Evolutionary conservation across 352 stramenopile species (phyloP).

Genomic region (Phytophthora pinifolia): DNA sequence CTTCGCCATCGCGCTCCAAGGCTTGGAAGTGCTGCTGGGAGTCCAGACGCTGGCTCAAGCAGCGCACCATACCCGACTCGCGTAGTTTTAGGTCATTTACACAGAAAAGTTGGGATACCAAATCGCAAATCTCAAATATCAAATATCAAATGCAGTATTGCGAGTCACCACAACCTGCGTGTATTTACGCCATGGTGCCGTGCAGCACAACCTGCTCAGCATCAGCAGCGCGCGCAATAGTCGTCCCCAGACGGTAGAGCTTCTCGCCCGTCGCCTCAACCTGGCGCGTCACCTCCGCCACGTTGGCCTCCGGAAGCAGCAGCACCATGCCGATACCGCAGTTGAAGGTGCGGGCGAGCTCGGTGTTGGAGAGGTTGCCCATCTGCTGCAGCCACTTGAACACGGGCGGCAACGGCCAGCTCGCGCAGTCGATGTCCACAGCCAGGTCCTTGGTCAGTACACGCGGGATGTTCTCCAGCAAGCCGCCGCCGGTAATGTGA

Average conservation of each 20-base stretch:
- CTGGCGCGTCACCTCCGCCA: constrained; percentile 83
- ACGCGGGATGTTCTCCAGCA: constrained; percentile 98
- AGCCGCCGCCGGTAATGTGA: constrained; percentile 98
- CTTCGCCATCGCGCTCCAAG: constrained; percentile 59
- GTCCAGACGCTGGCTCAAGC: constrained; percentile 54
- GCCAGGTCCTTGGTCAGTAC: constrained; percentile 92
- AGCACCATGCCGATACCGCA: constrained; percentile 99
- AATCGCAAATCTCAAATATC: too few relatives aligned
- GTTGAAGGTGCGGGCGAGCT: constrained; percentile 99
- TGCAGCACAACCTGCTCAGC: constrained; percentile 88
- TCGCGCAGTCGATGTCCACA: constrained; percentile 92
- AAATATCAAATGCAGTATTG: constrained; percentile 32
- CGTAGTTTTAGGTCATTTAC: too few relatives aligned
- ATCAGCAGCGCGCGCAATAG: constrained; percentile 54
- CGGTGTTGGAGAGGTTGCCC: constrained; percentile 91
- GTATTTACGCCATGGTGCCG: constrained; percentile 57
- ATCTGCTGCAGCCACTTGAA: constrained; percentile 98
- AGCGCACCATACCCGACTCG: too few relatives aligned
- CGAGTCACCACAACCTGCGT: constrained; percentile 19
- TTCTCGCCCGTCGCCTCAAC: constrained; percentile 87
- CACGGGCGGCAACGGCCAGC: constrained; percentile 92
- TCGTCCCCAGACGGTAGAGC: constrained; percentile 89
- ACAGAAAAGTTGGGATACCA: too few relatives aligned
- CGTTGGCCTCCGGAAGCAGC: constrained; percentile 90
- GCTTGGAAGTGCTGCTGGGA: constrained; percentile 50